phyloP scores from a whole-genome alignment of 331 rosid genomes.

The Quercus tomentella region DNA sequence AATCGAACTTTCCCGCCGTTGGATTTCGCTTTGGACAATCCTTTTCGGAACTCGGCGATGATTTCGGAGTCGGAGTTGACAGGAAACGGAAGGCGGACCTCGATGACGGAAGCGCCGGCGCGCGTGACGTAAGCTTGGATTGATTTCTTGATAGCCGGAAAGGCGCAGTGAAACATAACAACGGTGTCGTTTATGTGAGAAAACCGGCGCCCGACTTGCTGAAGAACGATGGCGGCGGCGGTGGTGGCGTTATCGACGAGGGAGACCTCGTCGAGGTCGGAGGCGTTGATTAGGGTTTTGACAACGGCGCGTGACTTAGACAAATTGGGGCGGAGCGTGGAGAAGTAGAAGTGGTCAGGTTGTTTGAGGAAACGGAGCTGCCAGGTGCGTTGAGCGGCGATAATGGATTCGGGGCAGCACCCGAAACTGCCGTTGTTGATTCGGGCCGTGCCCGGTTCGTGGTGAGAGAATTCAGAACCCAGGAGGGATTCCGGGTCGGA shows the following conservation, averaged over 20 bases:
- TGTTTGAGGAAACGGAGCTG: constrained; percentile 47
- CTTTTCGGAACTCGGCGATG: constrained; percentile 34
- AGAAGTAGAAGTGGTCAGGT: constrained; percentile 45
- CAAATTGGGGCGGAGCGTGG: constrained; percentile 26
- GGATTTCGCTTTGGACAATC: constrained; percentile 38
- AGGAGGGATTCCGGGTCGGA: constrained; percentile 19
- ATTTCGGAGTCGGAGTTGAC: constrained; percentile 42
- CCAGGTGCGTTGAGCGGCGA: constrained; percentile 33
- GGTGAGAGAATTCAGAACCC: constrained; percentile 45
- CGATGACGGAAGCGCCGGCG: constrained; percentile 39
- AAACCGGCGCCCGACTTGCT: constrained; percentile 41
- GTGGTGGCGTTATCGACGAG: constrained; percentile 51
- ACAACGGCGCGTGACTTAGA: constrained; percentile 25
- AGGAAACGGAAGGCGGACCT: constrained; percentile 56
- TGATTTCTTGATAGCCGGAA: constrained; percentile 59
- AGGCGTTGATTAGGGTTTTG: constrained; percentile 31
- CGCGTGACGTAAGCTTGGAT: constrained; percentile 49
- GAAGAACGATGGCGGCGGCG: constrained; percentile 54
- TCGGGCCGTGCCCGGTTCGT: constrained; percentile 28
- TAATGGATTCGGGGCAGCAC: constrained; percentile 48
- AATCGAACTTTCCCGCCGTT: constrained; percentile 50
- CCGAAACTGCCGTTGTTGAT: constrained; percentile 62
- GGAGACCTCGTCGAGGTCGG: constrained; percentile 26
- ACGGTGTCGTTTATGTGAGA: constrained; percentile 38
- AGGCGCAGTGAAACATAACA: constrained; percentile 48